Base-by-base conservation (phyloP, 805 yeast genomes). In the Hanseniaspora nectarophila region DNA sequence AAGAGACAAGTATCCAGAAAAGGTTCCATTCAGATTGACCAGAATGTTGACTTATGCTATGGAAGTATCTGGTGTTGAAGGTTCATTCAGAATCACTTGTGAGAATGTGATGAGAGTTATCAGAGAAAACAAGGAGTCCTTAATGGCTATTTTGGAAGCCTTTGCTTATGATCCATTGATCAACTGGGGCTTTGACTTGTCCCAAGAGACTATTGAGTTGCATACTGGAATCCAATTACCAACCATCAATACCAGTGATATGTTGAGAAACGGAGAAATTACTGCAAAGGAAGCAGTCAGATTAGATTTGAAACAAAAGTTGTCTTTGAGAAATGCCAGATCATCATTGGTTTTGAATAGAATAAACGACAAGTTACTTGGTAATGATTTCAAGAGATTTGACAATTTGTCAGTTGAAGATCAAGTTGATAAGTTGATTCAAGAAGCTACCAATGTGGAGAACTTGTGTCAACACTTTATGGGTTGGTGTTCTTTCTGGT, bases 401-500 rank as follows among this genome's bases (percentile, higher is more conserved):
- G 72, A 73, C 43, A 88, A 82, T 37, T 70, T 94, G 56, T 82
- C 80, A 59, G 88, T 89, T 35, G 82, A 94, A 1, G 78, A 83
- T 2, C 99, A 92, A 66, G 97, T 92, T 35, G 97, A 92, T 60
- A 82, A 82, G 63, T 71, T 92, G 63, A 92, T 92, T 48, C 95
- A 85, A 60, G 96, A 92, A 64, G 97, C 98, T 2, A 92, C 97
- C 0, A 83, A 95, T 45, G 94, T 90, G 29, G 97, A 92, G 63
- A 92, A 92, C 60, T 69, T 92, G 52, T 92, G 97, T 62, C 97
- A 88, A 67, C 98, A 90, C 67, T 92, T 85, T 63, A 84, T 92
- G 56, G 99, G 99, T 18, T 92, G 99, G 99, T 92, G 99, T 69
- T 85, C 97, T 1, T 92, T 90, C 77, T 92, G 98, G 97, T 90